These are phyloP conservation scores for Effrenium voratum DNA, from an alignment of 73 alveolate genomes.

Conservation along the genomic window DNA sequence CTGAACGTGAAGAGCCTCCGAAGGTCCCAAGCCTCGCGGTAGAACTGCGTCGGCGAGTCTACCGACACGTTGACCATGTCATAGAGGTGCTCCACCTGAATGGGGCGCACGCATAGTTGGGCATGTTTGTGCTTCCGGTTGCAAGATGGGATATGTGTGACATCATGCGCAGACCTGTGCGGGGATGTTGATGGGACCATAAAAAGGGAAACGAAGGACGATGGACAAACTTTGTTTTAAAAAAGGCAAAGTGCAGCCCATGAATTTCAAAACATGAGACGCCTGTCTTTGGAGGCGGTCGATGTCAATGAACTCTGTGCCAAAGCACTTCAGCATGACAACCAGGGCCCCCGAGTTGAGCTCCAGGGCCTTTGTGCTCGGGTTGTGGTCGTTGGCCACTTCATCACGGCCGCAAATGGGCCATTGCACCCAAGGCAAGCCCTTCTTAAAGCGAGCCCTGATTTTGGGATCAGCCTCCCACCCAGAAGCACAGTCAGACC, in stretches of 20 bases:
- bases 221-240: neutral
- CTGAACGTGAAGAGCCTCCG: neutral
- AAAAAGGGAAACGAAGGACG: too few relatives aligned
- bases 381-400: neutral
- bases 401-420: neutral
- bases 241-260: too few relatives aligned
- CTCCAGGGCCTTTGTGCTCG: neutral
- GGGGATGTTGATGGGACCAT: too few relatives aligned
- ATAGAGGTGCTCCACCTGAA: neutral
- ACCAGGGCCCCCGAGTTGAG: neutral
- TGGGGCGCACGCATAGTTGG: neutral
- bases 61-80: neutral
- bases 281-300: neutral
- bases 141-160: too few relatives aligned
- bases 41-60: neutral
- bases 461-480: neutral
- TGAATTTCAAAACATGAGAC: too few relatives aligned
- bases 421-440: neutral
- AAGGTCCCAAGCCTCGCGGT: neutral
- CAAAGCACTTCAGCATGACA: neutral
- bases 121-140: too few relatives aligned
- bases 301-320: neutral
- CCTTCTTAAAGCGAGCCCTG: neutral
- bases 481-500: neutral
- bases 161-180: too few relatives aligned